Evolutionary conservation across 73 alveolate genomes (phyloP).

Genomic region (Breviolum minutum): DNA sequence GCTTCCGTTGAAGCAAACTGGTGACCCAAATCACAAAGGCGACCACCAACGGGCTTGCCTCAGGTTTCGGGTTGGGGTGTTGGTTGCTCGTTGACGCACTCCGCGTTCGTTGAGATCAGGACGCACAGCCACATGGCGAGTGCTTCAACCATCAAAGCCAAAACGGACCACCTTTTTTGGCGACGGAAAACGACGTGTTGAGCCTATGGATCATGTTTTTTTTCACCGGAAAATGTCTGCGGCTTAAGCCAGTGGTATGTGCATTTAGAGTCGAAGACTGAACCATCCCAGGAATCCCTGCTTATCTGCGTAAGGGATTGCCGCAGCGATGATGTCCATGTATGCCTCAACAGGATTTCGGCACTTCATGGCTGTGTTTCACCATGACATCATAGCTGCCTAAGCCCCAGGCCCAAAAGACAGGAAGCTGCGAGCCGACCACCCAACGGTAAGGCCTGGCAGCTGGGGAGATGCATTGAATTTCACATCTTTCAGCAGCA

Average conservation of each 20-base stretch:
- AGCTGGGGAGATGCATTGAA: background rate
- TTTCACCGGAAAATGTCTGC: too few relatives aligned
- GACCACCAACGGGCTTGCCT: constrained; percentile 89
- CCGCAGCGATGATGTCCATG: constrained; percentile 74
- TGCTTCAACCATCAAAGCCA: constrained; percentile 36
- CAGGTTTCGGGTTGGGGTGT: background rate
- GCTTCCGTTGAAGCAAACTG: constrained; percentile 56
- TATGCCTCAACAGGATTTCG: constrained; percentile 7
- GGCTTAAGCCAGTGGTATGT: too few relatives aligned
- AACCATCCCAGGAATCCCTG: background rate
- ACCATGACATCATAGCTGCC: background rate
- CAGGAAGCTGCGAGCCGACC: constrained; percentile 85
- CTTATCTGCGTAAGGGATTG: constrained; percentile 27
- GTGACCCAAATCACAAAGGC: constrained; percentile 92
- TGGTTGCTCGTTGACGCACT: background rate
- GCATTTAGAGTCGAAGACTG: too few relatives aligned
- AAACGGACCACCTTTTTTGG: constrained; percentile 46
- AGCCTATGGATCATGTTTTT: too few relatives aligned
- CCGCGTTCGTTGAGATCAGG: background rate
- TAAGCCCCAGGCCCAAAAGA: constrained; percentile 46
- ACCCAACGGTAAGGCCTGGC: constrained; percentile 92
- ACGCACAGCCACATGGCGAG: constrained; percentile 85
- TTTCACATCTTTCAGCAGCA: too few relatives aligned
- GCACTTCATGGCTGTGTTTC: too few relatives aligned
- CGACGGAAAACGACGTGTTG: background rate